phyloP scores from a whole-genome alignment of 495 filamentous ascomycete species.

The Evernia prunastri region DNA sequence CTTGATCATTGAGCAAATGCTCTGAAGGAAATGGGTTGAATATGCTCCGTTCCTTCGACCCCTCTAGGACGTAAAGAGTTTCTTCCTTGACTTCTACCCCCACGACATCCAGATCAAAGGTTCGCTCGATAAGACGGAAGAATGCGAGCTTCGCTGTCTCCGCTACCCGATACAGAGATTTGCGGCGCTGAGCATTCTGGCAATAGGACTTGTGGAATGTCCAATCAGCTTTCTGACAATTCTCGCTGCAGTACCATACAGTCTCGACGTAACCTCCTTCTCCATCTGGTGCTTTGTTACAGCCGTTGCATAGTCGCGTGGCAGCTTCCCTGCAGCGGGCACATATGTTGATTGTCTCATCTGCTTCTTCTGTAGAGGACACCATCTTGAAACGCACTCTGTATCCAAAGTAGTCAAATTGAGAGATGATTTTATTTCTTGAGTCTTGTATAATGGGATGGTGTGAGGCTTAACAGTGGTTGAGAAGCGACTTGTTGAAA shows the following conservation, averaged over 20 bases:
- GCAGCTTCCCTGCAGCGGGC: neutral
- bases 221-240: conserved; percentile 11
- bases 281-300: neutral
- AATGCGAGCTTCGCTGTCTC: conserved; percentile 6
- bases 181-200: conserved; percentile 1
- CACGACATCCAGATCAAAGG: neutral
- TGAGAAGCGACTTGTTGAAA: neutral
- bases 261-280: neutral
- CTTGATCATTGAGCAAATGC: neutral
- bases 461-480: neutral
- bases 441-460: neutral
- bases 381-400: neutral
- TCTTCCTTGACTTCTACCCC: conserved; percentile 1
- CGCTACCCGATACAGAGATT: conserved; percentile 11
- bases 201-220: neutral
- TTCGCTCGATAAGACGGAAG: neutral
- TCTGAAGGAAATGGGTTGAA: neutral
- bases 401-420: neutral
- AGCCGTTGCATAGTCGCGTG: conserved; percentile 3
- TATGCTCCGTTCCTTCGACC: neutral
- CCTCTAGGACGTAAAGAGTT: neutral
- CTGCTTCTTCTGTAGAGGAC: neutral
- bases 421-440: neutral
- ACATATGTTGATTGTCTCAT: neutral
- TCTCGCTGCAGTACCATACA: conserved; percentile 11